phyloP scores from a whole-genome alignment of 768 basidiomycete genomes.

The Leccinum obscurum region DNA sequence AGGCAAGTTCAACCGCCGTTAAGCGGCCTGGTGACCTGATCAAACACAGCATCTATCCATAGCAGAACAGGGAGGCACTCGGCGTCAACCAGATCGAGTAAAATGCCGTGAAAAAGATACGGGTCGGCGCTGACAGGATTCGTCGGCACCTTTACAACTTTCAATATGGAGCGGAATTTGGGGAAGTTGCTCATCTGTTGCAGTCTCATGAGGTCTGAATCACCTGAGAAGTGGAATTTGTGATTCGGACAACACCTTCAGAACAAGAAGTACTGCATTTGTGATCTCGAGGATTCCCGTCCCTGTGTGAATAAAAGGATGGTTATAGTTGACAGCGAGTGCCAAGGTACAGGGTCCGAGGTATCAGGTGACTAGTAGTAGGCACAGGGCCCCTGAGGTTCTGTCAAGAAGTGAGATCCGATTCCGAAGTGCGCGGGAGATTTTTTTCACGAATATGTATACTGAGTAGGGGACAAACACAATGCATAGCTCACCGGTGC shows the following conservation, averaged over 20 bases:
- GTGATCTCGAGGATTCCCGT: neutral
- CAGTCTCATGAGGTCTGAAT: neutral
- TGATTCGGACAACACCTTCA: neutral
- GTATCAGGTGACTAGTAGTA: too few species aligned
- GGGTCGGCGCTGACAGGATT: neutral
- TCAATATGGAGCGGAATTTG: neutral
- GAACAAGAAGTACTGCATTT: neutral
- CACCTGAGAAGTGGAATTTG: neutral
- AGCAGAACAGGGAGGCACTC: neutral
- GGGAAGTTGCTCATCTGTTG: neutral
- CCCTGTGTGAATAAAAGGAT: neutral
- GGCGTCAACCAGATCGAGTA: neutral
- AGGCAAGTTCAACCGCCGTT: neutral
- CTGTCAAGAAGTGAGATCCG: neutral
- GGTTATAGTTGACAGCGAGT: neutral
- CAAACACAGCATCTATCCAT: neutral
- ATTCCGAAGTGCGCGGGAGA: neutral
- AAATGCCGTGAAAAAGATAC: neutral
- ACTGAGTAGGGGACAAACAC: too few species aligned
- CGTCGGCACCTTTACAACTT: neutral
- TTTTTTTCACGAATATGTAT: neutral
- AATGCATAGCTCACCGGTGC: too few species aligned
- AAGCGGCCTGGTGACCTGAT: neutral
- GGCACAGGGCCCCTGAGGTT: neutral
- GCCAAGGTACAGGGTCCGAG: neutral